Evolutionary conservation across 805 yeast genomes (phyloP).

Genomic region (Candida qinlingensis): DNA sequence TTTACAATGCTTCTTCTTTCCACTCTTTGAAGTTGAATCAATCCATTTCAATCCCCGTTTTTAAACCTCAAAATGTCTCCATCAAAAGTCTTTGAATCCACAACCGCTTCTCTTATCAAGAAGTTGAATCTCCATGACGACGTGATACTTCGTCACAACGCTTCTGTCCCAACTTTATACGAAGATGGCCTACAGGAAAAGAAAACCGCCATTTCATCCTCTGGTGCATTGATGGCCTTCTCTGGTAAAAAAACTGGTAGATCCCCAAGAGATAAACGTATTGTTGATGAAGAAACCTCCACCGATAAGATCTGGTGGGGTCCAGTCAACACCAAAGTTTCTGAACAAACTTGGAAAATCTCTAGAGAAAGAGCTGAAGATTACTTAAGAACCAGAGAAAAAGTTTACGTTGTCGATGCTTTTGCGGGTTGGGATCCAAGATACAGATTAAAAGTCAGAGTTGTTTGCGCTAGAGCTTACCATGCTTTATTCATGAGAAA

Average conservation of each 20-base stretch:
- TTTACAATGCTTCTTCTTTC: not conserved
- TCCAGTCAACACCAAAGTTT: conserved; percentile 93
- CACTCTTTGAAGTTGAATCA: conserved; percentile 1
- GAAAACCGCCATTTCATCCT: conserved; percentile 84
- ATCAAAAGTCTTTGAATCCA: conserved; percentile 18
- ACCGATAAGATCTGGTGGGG: conserved; percentile 96
- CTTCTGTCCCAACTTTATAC: conserved; percentile 87
- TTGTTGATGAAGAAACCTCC: conserved; percentile 90
- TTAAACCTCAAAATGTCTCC: conserved; percentile 21
- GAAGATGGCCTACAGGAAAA: conserved; percentile 91
- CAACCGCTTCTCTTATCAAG: conserved; percentile 19
- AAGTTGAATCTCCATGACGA: conserved; percentile 51
- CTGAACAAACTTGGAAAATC: conserved; percentile 91
- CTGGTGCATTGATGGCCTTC: conserved; percentile 94
- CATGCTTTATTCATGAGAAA: conserved; percentile 98
- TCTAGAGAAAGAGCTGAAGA: conserved; percentile 96
- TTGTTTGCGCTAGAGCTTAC: conserved; percentile 97
- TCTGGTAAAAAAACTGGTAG: conserved; percentile 97
- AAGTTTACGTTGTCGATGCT: conserved; percentile 92
- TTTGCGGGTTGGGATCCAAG: conserved; percentile 99
- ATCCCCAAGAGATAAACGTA: conserved; percentile 97
- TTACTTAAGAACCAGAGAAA: conserved; percentile 91
- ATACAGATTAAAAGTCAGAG: conserved; percentile 91
- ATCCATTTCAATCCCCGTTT: not conserved
- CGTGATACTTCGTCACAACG: conserved; percentile 76